These are phyloP conservation scores for Calonectria pseudoreteaudii DNA, from an alignment of 2,329 filamentous ascomycete genomes.

Conservation along the genomic window DNA sequence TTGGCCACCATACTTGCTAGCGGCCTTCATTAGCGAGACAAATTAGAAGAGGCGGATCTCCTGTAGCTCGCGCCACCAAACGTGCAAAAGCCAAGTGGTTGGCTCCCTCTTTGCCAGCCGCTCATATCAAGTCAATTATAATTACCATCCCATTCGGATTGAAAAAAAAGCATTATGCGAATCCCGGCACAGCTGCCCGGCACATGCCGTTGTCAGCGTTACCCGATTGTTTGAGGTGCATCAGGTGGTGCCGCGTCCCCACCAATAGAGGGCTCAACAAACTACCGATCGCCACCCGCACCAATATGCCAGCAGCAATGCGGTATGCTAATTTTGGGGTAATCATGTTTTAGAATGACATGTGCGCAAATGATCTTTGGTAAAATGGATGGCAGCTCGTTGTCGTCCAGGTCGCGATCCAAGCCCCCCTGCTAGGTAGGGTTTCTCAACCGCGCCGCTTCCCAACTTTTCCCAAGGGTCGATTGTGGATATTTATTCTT, in stretches of 20 bases:
- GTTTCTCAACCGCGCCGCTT: neutral
- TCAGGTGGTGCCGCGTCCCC: neutral
- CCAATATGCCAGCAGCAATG: neutral
- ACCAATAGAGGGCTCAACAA: neutral
- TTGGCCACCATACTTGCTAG: neutral
- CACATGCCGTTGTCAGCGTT: neutral
- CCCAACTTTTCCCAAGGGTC: no score
- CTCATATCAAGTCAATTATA: neutral
- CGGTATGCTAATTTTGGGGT: neutral
- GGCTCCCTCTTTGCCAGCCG: neutral
- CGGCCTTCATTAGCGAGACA: neutral
- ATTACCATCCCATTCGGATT: neutral
- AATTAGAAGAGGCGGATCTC: neutral
- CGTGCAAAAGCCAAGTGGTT: neutral
- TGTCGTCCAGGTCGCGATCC: neutral
- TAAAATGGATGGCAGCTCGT: neutral
- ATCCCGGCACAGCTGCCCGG: neutral
- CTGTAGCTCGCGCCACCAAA: neutral
- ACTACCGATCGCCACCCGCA: neutral
- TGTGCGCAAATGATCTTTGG: neutral
- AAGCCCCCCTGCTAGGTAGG: neutral
- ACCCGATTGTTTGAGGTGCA: neutral
- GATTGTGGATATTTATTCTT: neutral
- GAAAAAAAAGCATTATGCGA: neutral
- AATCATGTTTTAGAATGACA: neutral